phyloP scores from a whole-genome alignment of 306 rosid genomes.

The Corylus americana region DNA sequence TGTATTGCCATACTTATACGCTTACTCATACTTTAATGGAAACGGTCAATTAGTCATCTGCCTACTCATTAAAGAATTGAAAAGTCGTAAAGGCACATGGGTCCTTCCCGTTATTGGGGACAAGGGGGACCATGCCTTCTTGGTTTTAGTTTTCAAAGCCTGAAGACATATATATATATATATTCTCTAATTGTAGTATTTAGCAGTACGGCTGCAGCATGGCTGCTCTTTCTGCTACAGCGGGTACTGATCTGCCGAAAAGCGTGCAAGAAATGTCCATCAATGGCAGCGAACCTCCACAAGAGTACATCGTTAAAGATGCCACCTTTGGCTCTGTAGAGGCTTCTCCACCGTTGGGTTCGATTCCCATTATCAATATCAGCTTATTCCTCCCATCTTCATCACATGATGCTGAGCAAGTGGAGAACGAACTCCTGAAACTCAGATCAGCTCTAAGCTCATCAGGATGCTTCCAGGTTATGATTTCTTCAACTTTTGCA shows the following conservation, averaged over 20 bases:
- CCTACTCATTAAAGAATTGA: too few relatives aligned
- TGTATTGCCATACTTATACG: not conserved
- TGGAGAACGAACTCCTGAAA: conserved; percentile 42
- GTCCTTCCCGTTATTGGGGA: too few relatives aligned
- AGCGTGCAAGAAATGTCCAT: conserved; percentile 47
- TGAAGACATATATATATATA: too few relatives aligned
- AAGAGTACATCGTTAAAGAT: conserved; percentile 33
- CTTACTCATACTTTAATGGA: too few relatives aligned
- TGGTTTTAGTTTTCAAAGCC: too few relatives aligned
- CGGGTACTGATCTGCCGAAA: conserved; percentile 15
- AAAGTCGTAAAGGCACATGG: too few relatives aligned
- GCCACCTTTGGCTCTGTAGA: conserved; percentile 27
- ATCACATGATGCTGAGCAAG: not conserved
- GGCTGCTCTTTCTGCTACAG: not conserved
- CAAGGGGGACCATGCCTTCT: too few relatives aligned
- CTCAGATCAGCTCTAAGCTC: conserved; percentile 58
- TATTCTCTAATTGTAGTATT: too few relatives aligned
- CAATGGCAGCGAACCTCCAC: conserved; percentile 46
- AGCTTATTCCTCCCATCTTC: conserved; percentile 34
- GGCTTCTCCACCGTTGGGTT: conserved; percentile 16
- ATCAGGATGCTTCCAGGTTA: conserved; percentile 75
- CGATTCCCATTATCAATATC: conserved; percentile 54
- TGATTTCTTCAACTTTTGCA: not conserved
- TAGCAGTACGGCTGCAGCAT: too few relatives aligned
- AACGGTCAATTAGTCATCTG: too few relatives aligned